These are phyloP conservation scores for Rhodotorula sphaerocarpa DNA, from an alignment of 768 basidiomycete species.

Conservation along the genomic window DNA sequence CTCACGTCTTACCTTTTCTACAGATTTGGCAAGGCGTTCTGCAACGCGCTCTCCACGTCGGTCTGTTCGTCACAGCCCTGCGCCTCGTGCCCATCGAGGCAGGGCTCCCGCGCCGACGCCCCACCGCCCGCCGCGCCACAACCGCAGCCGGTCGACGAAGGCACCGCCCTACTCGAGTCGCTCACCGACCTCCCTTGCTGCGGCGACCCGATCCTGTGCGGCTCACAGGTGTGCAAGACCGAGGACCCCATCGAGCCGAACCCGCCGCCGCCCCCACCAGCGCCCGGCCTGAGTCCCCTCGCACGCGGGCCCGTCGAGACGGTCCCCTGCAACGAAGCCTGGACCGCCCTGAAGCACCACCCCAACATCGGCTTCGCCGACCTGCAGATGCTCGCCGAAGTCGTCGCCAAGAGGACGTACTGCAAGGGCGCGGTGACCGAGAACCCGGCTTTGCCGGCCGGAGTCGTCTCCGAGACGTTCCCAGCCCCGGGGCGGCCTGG, in stretches of 20 bases:
- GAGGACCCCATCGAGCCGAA: no score
- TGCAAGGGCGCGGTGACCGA: constrained; percentile 55
- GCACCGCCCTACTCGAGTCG: constrained; percentile 23
- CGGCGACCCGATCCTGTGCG: constrained; percentile 31
- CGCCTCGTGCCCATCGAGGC: constrained; percentile 51
- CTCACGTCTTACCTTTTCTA: neutral
- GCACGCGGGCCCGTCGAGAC: constrained; percentile 49
- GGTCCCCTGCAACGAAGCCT: constrained; percentile 72
- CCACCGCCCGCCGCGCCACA: constrained; percentile 23
- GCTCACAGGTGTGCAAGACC: constrained; percentile 26
- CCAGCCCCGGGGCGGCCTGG: neutral
- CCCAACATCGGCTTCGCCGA: constrained; percentile 81
- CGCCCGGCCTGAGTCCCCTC: neutral
- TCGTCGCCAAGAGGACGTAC: constrained; percentile 72
- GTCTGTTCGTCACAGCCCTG: constrained; percentile 53
- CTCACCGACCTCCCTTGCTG: constrained; percentile 33
- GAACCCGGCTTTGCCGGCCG: neutral
- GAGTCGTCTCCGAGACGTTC: constrained; percentile 3
- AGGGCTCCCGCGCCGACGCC: constrained; percentile 25
- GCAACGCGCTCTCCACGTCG: constrained; percentile 59
- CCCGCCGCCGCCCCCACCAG: no score
- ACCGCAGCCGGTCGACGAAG: constrained; percentile 15
- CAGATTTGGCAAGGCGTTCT: constrained; percentile 75
- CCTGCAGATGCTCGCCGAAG: constrained; percentile 72
- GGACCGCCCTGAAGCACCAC: constrained; percentile 72